Evolutionary conservation across 352 stramenopile genomes (phyloP).

Genomic region (Globisporangium barbulae): DNA sequence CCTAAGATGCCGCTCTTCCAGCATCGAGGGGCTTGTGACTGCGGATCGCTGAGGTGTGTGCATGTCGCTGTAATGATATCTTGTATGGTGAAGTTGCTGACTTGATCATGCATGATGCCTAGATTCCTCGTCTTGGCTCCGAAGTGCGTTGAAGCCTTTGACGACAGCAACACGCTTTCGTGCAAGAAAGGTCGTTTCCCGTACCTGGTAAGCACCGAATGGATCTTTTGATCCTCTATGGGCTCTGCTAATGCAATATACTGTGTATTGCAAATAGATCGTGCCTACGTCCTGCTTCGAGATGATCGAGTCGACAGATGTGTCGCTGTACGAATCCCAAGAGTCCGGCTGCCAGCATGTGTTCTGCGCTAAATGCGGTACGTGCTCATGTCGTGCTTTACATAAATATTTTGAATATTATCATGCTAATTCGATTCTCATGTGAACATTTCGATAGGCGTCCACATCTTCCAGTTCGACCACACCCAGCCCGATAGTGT

Average conservation of each 20-base stretch:
- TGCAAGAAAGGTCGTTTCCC: constrained; percentile 83
- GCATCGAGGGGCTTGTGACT: constrained; percentile 70
- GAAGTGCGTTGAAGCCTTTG: constrained; percentile 74
- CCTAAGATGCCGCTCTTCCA: constrained; percentile 73
- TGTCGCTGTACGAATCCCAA: constrained; percentile 75
- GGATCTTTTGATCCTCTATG: background rate
- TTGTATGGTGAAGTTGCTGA: constrained; percentile 3
- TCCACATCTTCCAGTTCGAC: constrained; percentile 87
- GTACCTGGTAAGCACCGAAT: constrained; percentile 41
- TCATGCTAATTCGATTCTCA: constrained; percentile 3
- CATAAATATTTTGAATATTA: background rate
- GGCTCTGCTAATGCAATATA: background rate
- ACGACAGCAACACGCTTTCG: constrained; percentile 78
- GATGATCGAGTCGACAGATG: constrained; percentile 60
- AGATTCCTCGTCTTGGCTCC: constrained; percentile 76
- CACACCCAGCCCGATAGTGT: constrained; percentile 62
- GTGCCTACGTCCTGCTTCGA: constrained; percentile 74
- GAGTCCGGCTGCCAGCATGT: constrained; percentile 67
- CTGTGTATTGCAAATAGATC: constrained; percentile 30
- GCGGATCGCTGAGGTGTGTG: constrained; percentile 41
- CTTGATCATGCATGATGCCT: constrained; percentile 1
- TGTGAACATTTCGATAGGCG: constrained; percentile 26
- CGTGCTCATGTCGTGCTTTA: constrained; percentile 6
- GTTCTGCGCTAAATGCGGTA: constrained; percentile 79
- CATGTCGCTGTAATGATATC: background rate